These are phyloP conservation scores for Hyaloscypha bicolor DNA, from an alignment of 495 filamentous ascomycete species.

Conservation along the genomic window DNA sequence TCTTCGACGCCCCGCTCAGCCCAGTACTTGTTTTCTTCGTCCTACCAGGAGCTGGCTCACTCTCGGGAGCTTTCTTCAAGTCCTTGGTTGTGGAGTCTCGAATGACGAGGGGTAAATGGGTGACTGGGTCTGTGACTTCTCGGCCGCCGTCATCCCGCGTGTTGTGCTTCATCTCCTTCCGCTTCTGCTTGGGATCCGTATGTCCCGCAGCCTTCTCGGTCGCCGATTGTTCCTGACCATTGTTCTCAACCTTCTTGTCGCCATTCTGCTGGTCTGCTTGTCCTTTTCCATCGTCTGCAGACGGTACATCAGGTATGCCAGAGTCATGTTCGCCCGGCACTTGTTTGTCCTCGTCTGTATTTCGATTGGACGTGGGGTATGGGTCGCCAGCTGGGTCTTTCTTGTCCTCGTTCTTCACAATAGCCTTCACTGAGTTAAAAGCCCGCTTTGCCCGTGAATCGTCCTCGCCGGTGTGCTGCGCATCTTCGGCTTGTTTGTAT, in stretches of 20 bases:
- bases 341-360: slow-evolving; percentile 21
- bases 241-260: slow-evolving; percentile 24
- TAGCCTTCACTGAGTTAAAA: slow-evolving; percentile 42
- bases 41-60: slow-evolving; percentile 48
- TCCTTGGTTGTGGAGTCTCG: slow-evolving; percentile 66
- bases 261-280: slow-evolving; percentile 18
- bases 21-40: slow-evolving; percentile 48
- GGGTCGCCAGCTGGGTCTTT: slow-evolving; percentile 37
- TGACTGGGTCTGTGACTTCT: slow-evolving; percentile 73
- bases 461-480: slow-evolving; percentile 42
- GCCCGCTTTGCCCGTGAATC: slow-evolving; percentile 42
- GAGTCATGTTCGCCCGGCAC: slow-evolving; percentile 22
- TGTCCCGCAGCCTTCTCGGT: slow-evolving; percentile 50
- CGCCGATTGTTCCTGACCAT: slow-evolving; percentile 45
- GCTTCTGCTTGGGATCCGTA: slow-evolving; percentile 57
- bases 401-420: slow-evolving; percentile 45
- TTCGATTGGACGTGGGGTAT: slow-evolving; percentile 45
- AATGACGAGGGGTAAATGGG: slow-evolving; percentile 64
- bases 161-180: slow-evolving; percentile 60
- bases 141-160: slow-evolving; percentile 57
- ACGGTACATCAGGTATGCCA: slow-evolving; percentile 11
- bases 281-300: slow-evolving; percentile 8
- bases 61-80: slow-evolving; percentile 55
- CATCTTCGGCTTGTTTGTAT: slow-evolving; percentile 40
- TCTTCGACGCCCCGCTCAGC: slow-evolving; percentile 47